Percentiles rank a stretch among this genome's conserved stretches.
Conservation (phyloP, 2,329 filamentous ascomycete genomes). For the Didymella pomorum region DNA sequence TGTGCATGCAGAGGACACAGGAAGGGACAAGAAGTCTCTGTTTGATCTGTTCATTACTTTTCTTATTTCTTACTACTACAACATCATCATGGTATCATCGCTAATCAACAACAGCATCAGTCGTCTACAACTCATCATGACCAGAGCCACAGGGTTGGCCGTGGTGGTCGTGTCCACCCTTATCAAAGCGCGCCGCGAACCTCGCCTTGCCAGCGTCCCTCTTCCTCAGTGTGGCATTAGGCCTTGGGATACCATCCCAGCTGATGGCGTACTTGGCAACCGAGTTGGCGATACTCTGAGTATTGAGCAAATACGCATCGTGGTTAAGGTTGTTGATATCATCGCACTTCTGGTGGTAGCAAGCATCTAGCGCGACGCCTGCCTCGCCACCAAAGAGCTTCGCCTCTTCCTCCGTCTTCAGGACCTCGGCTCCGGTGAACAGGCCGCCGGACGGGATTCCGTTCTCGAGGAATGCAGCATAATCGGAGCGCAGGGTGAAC, state of each 20-base stretch:
- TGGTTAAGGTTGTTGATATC: conserved; percentile 47
- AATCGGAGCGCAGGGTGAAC: conserved; percentile 52
- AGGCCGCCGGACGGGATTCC: conserved; percentile 52
- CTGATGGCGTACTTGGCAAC: conserved; percentile 50
- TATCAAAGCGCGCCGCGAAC: conserved; percentile 35
- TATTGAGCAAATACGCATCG: conserved; percentile 50
- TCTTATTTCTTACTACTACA: conserved; percentile 3
- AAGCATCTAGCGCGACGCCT: conserved; percentile 48
- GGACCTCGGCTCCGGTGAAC: conserved; percentile 52
- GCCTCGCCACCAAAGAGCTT: conserved; percentile 49
- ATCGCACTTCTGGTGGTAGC: conserved; percentile 52
- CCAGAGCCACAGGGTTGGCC: conserved; percentile 36
- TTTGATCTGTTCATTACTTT: conserved; percentile 1
- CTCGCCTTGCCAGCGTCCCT: conserved; percentile 39
- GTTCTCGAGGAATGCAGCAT: conserved; percentile 53
- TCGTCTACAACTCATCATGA: conserved; percentile 29
- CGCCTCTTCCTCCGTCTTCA: conserved; percentile 51
- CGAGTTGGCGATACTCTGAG: conserved; percentile 50
- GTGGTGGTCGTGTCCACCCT: conserved; percentile 39
- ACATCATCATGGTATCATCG: conserved; percentile 22
- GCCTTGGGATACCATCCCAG: conserved; percentile 48
- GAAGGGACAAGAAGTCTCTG: too few species aligned
- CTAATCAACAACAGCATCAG: conserved; percentile 7
- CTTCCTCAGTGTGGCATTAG: conserved; percentile 40
- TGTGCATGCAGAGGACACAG: too few species aligned